Percentiles rank a stretch among this genome's conserved stretches.
Conservation (phyloP, 305 asterid genomes). For the Petunia hybrid region DNA sequence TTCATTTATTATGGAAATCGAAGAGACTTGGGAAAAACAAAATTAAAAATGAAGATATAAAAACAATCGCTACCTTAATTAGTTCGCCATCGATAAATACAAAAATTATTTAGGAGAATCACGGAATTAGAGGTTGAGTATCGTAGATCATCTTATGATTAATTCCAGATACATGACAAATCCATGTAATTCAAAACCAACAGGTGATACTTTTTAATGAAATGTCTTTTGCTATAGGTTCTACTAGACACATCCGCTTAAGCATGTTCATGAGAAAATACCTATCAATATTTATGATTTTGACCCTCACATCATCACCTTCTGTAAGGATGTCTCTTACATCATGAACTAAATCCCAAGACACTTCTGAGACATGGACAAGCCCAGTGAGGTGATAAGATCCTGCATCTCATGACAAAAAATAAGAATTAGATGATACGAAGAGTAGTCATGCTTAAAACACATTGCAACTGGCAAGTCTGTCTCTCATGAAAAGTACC, state of each 20-base stretch:
- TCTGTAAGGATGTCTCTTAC: conserved; percentile 76
- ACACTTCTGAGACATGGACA: conserved; percentile 93
- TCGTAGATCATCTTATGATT: not conserved
- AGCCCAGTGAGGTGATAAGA: conserved; percentile 79
- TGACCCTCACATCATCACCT: conserved; percentile 86
- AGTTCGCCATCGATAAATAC: not conserved
- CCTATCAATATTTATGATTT: conserved; percentile 77
- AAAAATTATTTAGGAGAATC: not conserved
- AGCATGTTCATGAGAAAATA: conserved; percentile 41
- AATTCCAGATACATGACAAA: not conserved
- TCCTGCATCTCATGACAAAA: conserved; percentile 54
- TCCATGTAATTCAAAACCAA: not conserved
- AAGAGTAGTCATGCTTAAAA: not conserved
- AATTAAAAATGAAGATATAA: not conserved
- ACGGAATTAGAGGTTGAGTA: not conserved
- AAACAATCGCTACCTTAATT: not conserved
- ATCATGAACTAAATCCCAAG: conserved; percentile 97
- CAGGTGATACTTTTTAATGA: not conserved
- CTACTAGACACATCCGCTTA: not conserved
- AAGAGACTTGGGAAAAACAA: not conserved
- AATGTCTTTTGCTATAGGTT: not conserved
- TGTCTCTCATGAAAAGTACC: conserved; percentile 55
- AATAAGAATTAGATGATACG: not conserved
- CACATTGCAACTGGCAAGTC: not conserved
- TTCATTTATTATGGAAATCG: not conserved